Conservation (phyloP, 2,329 filamentous ascomycete species). For the Colletotrichum sublineola region DNA sequence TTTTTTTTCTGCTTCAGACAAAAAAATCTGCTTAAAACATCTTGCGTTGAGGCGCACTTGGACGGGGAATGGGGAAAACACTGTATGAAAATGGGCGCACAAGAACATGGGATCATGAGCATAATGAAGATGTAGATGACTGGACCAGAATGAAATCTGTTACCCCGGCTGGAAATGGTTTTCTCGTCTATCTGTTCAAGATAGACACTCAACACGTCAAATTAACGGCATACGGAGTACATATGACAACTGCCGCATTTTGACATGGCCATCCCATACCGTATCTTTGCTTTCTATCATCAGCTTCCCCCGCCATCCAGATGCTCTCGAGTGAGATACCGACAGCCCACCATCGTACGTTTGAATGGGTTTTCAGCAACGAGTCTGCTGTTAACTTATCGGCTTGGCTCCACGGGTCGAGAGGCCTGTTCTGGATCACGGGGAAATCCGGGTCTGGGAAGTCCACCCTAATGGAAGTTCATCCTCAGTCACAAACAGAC, state of each 20-base stretch:
- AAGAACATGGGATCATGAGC: background rate
- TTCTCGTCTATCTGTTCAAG: background rate
- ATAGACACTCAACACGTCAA: too few species aligned
- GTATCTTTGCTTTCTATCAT: background rate
- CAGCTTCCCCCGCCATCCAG: background rate
- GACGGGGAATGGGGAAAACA: background rate
- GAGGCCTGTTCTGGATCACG: conserved; percentile 54
- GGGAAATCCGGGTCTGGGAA: conserved; percentile 62
- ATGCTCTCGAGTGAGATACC: conserved; percentile 47
- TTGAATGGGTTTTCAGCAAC: conserved; percentile 54
- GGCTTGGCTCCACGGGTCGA: conserved; percentile 47
- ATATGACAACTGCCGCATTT: too few species aligned
- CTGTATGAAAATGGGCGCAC: background rate
- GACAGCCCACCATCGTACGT: conserved; percentile 51
- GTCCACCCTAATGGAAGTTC: conserved; percentile 59
- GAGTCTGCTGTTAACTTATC: conserved; percentile 42
- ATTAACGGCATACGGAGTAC: too few species aligned
- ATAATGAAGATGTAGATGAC: background rate
- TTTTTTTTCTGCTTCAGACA: background rate
- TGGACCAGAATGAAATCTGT: background rate
- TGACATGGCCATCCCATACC: background rate
- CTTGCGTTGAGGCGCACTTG: background rate
- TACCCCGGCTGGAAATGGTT: background rate
- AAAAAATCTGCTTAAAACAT: background rate
- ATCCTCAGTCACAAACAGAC: conserved; percentile 49